phyloP scores from a whole-genome alignment of 1,139 yeast genomes.

The Candida mesenterica region DNA sequence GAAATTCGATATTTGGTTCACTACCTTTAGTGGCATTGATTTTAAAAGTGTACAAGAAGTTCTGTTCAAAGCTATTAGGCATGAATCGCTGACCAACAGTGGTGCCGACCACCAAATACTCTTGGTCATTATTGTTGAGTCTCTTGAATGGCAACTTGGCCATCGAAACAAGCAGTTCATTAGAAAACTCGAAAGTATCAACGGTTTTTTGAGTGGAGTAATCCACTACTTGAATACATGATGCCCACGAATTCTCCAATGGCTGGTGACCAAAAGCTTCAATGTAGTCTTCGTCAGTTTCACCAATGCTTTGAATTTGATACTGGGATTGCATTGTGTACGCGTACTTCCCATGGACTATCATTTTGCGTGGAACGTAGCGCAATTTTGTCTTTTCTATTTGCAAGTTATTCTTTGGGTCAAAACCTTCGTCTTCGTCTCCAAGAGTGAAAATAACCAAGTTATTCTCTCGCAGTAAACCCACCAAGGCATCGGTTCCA shows the following conservation, averaged over 20 bases:
- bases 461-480: conserved; percentile 46
- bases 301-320: neutral
- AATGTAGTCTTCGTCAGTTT: conserved; percentile 21
- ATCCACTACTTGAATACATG: conserved; percentile 55
- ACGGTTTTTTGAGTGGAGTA: conserved; percentile 28
- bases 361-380: conserved; percentile 53
- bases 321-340: conserved; percentile 1
- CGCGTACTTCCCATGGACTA: conserved; percentile 24
- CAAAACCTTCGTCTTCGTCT: conserved; percentile 29
- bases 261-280: conserved; percentile 42
- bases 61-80: conserved; percentile 31
- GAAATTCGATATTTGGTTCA: conserved; percentile 38
- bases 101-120: conserved; percentile 51
- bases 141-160: conserved; percentile 23
- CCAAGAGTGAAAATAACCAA: conserved; percentile 64
- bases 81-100: conserved; percentile 32
- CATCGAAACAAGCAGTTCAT: conserved; percentile 39
- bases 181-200: conserved; percentile 41
- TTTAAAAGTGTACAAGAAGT: conserved; percentile 45
- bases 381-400: conserved; percentile 44
- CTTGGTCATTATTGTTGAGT: conserved; percentile 17
- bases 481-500: conserved; percentile 61
- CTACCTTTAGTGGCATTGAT: conserved; percentile 18
- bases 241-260: conserved; percentile 38
- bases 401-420: conserved; percentile 28